Evolutionary conservation across 345 rosid genomes (phyloP), one percentile per base, ranked within the genome.

Genomic region (Jatropha curcas): DNA sequence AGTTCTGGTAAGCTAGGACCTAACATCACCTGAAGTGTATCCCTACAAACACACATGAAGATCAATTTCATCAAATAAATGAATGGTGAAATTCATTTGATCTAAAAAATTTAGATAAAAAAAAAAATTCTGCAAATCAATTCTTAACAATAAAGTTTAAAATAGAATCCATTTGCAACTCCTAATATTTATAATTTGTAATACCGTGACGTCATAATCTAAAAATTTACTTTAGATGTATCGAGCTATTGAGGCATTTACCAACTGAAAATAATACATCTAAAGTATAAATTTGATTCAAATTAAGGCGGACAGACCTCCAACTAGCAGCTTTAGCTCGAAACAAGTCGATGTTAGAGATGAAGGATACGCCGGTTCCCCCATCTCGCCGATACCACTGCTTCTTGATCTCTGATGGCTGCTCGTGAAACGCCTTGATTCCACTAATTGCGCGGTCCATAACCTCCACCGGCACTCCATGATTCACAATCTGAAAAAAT

Each of bases 251-350:
- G n/a, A n/a, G n/a, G n/a, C n/a, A n/a, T n/a, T n/a, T n/a, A n/a
- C n/a, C n/a, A n/a, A n/a, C n/a, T n/a, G n/a, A n/a, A n/a, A n/a
- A n/a, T n/a, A n/a, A n/a, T n/a, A n/a, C n/a, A n/a, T n/a, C n/a
- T n/a, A n/a, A n/a, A n/a, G 24, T 24, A 22, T 33, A 63, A 45
- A 14, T 12, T 65, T 35, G 45, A 3, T 7, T 64, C 14, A n/a
- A n/a, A n/a, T n/a, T n/a, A n/a, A n/a, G n/a, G n/a, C n/a, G n/a
- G n/a, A 17, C 37, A 17, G 0, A 81, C 88, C 90, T 88, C 91
- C 91, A 85, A 75, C 86, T 81, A 1, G 92, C 88, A 24, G 90
- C 88, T 50, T 80, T 86, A n/a, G 89, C 79, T 16, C 65, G 73
- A 31, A 74, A 84, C 79, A 86, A 66, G 46, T 88, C 87, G 5